Conservation (phyloP, 495 filamentous ascomycete genomes). For the Cladorrhinum samala region DNA sequence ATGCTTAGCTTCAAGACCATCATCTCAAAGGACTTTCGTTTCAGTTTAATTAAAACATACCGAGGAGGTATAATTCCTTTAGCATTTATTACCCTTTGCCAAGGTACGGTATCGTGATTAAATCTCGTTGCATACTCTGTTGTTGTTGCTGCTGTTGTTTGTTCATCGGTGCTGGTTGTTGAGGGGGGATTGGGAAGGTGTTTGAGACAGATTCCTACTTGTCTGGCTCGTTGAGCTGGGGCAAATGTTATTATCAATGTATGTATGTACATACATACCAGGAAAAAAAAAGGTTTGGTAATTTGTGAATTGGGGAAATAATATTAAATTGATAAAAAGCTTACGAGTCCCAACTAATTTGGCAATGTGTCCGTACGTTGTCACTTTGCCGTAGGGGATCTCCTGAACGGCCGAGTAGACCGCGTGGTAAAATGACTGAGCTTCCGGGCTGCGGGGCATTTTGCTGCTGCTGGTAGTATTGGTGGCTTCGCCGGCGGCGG, state of each 20-base stretch:
- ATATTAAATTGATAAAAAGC: slow-evolving; percentile 21
- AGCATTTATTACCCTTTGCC: slow-evolving; percentile 87
- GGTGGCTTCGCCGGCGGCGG: background rate
- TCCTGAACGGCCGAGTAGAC: slow-evolving; percentile 81
- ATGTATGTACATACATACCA: background rate
- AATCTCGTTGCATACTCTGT: slow-evolving; percentile 34
- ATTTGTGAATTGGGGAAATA: background rate
- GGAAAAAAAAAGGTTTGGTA: background rate
- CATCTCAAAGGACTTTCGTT: no score
- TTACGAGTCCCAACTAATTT: slow-evolving; percentile 70
- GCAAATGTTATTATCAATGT: no score
- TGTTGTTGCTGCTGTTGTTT: background rate
- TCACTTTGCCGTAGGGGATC: slow-evolving; percentile 76
- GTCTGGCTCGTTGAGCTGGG: slow-evolving; percentile 67
- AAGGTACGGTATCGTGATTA: slow-evolving; percentile 75
- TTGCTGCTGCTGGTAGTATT: background rate
- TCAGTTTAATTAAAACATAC: slow-evolving; percentile 37
- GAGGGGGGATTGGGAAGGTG: slow-evolving; percentile 56
- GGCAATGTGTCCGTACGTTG: slow-evolving; percentile 86
- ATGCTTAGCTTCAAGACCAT: no score
- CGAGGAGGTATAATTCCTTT: slow-evolving; percentile 80
- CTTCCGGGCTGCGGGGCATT: slow-evolving; percentile 79
- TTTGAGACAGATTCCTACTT: slow-evolving; percentile 85
- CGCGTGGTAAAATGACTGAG: slow-evolving; percentile 72
- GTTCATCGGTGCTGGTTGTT: background rate